These are phyloP conservation scores for Penicillium parvum DNA, from an alignment of 495 filamentous ascomycete species.

Conservation along the genomic window DNA sequence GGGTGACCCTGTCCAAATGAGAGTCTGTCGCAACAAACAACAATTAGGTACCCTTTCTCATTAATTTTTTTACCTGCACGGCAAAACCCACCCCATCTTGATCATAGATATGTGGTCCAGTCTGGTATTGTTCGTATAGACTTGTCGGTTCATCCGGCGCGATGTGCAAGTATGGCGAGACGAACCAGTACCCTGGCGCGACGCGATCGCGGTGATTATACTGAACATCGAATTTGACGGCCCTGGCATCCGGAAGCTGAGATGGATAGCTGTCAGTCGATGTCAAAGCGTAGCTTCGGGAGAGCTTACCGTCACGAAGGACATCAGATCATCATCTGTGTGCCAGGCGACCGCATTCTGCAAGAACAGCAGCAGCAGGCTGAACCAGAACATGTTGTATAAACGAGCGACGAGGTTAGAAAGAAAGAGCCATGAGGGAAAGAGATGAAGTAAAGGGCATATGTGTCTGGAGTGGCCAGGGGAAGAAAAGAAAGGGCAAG, in stretches of 20 bases:
- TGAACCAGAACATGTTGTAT: constrained; percentile 15
- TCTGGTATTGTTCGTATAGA: constrained; percentile 30
- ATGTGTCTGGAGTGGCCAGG: no score
- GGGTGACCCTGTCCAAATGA: constrained; percentile 30
- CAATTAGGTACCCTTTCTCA: no score
- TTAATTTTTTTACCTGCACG: neutral
- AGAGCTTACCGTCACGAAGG: constrained; percentile 17
- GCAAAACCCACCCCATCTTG: constrained; percentile 28
- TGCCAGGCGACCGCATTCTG: constrained; percentile 16
- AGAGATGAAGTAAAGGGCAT: no score
- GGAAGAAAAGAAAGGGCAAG: neutral
- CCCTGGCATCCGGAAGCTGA: constrained; percentile 27
- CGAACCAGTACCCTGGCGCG: constrained; percentile 35
- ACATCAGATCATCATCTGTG: constrained; percentile 20
- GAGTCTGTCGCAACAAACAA: constrained; percentile 18
- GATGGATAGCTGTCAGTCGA: neutral
- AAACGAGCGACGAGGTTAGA: constrained; percentile 14
- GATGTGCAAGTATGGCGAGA: constrained; percentile 30
- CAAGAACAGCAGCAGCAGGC: constrained; percentile 10
- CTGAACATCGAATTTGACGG: constrained; percentile 29
- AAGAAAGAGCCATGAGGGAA: constrained; percentile 12
- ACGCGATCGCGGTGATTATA: constrained; percentile 23
- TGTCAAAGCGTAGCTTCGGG: neutral
- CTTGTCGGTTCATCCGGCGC: constrained; percentile 19
- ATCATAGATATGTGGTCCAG: constrained; percentile 39